Evolutionary conservation across 768 basidiomycete species (phyloP).

Genomic region (Podaxis mareebaensis): DNA sequence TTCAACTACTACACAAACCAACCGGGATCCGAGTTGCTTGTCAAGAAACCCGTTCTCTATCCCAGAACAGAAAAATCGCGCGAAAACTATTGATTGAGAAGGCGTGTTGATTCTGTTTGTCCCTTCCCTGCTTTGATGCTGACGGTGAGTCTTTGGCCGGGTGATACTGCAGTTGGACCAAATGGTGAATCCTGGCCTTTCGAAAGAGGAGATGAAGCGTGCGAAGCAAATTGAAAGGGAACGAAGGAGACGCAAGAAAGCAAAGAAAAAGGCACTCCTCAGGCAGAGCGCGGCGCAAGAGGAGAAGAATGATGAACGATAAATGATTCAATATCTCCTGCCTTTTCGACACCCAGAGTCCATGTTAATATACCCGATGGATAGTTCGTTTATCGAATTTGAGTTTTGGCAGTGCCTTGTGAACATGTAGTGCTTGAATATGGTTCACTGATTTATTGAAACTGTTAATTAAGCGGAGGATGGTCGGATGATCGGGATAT

Average conservation of each 20-base stretch:
- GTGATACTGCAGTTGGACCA: slow-evolving; percentile 61
- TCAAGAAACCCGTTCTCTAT: slow-evolving; percentile 85
- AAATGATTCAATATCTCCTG: neutral
- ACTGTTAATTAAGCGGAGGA: neutral
- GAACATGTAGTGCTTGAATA: too few relatives aligned
- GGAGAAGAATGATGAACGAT: neutral
- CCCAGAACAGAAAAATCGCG: slow-evolving; percentile 77
- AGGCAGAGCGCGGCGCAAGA: slow-evolving; percentile 27
- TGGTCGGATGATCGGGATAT: slow-evolving; percentile 13
- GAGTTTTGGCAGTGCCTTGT: too few relatives aligned
- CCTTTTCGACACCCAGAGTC: too few relatives aligned
- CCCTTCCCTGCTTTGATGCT: slow-evolving; percentile 13
- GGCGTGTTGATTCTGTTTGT: slow-evolving; percentile 46
- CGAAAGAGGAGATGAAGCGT: slow-evolving; percentile 63
- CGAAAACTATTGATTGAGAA: slow-evolving; percentile 74
- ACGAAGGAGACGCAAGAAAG: slow-evolving; percentile 73
- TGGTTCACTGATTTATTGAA: too few relatives aligned
- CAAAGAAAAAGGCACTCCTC: slow-evolving; percentile 60
- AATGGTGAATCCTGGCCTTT: slow-evolving; percentile 72
- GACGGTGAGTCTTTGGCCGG: slow-evolving; percentile 9
- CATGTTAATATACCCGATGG: too few relatives aligned
- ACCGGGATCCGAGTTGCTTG: slow-evolving; percentile 85
- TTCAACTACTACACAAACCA: slow-evolving; percentile 86
- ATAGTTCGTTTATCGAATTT: too few relatives aligned
- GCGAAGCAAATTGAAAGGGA: slow-evolving; percentile 80